These are phyloP conservation scores for Letharia columbiana DNA, from an alignment of 495 filamentous ascomycete species.

Conservation along the genomic window DNA sequence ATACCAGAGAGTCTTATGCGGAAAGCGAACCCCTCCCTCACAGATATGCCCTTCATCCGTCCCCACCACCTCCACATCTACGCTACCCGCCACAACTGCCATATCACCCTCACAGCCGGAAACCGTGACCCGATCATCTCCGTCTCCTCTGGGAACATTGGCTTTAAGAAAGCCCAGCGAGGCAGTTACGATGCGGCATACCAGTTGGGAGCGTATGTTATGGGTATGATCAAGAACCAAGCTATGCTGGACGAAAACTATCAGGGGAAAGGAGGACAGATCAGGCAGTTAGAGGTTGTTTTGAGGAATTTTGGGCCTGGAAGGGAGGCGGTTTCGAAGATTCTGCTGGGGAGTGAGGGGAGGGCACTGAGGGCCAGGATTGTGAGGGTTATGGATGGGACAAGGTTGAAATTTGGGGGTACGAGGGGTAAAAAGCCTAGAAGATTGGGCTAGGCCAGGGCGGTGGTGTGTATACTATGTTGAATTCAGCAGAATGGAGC, in stretches of 20 bases:
- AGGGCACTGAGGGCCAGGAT: conserved; percentile 60
- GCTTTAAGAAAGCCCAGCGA: conserved; percentile 70
- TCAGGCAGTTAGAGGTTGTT: conserved; percentile 57
- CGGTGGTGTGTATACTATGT: background rate
- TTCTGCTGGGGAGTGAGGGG: conserved; percentile 77
- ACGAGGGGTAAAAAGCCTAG: conserved; percentile 73
- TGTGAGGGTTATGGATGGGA: conserved; percentile 67
- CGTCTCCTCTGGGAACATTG: conserved; percentile 70
- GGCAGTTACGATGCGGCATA: conserved; percentile 87
- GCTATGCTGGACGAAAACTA: conserved; percentile 47
- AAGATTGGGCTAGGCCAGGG: conserved; percentile 57
- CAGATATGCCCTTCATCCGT: conserved; percentile 33
- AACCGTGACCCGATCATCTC: conserved; percentile 68
- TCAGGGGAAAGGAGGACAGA: conserved; percentile 19
- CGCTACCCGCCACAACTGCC: conserved; percentile 81
- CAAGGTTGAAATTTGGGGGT: conserved; percentile 90
- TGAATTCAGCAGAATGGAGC: background rate
- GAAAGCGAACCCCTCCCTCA: conserved; percentile 23
- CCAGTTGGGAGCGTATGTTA: conserved; percentile 70
- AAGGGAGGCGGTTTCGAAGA: conserved; percentile 81
- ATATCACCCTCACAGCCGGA: conserved; percentile 78
- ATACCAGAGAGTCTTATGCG: background rate
- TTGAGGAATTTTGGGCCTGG: conserved; percentile 77
- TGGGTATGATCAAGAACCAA: conserved; percentile 68
- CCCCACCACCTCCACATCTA: conserved; percentile 84